Evolutionary conservation across 257 asterid genomes (phyloP).

Genomic region (Ligustrum vulgare): DNA sequence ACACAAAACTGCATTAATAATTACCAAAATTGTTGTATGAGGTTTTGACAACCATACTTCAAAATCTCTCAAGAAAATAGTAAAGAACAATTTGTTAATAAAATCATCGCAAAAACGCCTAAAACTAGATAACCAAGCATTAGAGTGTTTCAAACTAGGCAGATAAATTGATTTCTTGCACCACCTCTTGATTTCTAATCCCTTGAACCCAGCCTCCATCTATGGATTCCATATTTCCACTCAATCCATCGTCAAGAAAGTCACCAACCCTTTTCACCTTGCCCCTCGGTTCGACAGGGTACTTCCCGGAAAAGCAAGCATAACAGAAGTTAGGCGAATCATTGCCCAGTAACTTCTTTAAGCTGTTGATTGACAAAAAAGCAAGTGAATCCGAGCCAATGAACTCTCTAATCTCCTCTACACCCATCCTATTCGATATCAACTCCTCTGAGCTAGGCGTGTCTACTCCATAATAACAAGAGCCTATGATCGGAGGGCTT

Average conservation of each 20-base stretch:
- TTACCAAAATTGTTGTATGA: too few relatives aligned
- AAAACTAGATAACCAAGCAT: too few relatives aligned
- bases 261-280: constrained; percentile 81
- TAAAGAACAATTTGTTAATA: too few relatives aligned
- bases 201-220: constrained; percentile 66
- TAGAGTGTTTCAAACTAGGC: too few relatives aligned
- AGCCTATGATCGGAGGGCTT: constrained; percentile 74
- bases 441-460: constrained; percentile 76
- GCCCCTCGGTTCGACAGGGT: constrained; percentile 75
- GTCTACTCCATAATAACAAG: constrained; percentile 89
- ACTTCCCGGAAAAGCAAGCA: constrained; percentile 79
- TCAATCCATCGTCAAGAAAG: constrained; percentile 82
- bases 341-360: constrained; percentile 44
- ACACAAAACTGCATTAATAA: too few relatives aligned
- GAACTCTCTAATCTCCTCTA: constrained; percentile 69
- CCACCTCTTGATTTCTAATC: constrained; percentile 19
- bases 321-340: constrained; percentile 59
- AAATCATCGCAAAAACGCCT: too few relatives aligned
- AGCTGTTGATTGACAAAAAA: constrained; percentile 57
- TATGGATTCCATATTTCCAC: constrained; percentile 54
- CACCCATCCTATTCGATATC: constrained; percentile 75
- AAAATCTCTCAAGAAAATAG: too few relatives aligned
- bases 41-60: too few relatives aligned
- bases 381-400: constrained; percentile 90
- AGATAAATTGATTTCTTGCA: constrained; percentile 10